Evolutionary conservation across 768 basidiomycete genomes (phyloP), one percentile per base, ranked within the genome.

Genomic region (Psilocybe cyanescens): DNA sequence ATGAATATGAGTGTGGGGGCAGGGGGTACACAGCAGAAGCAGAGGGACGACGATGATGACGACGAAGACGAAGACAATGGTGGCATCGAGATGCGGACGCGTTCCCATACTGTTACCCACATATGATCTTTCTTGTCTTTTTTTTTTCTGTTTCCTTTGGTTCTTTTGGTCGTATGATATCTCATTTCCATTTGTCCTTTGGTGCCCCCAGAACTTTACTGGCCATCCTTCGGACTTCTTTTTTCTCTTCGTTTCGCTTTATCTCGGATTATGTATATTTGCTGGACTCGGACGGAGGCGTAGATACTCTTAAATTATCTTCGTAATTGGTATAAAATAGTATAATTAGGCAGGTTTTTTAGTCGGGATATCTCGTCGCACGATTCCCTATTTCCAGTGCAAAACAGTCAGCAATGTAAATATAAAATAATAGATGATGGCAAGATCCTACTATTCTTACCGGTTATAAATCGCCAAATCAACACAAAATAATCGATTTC

Each of bases 401-500:
- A 4, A 39, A 17, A 3, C 8, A 6, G 54, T 53, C 54, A 44
- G 39, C 16, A 45, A 37, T 4, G 8, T 17, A 44, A 37, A 4
- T 53, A 35, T 14, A n/a, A 37, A 19, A 19, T 19, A 28, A 16
- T 44, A n/a, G n/a, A 24, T n/a, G n/a, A 39, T 24, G 24, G 24
- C 24, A 37, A 4, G 53, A 33, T 29, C 29, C 28, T 44, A 59
- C 54, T 30, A 14, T 33, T 46, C 12, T 29, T 49, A 12, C 49
- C 47, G 4, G 48, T 56, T 3, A 59, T n/a, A 17, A 59, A 35
- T 4, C 39, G n/a, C 66, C 61, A 65, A n/a, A 64, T 17, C 24
- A 53, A 29, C 29, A 56, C 51, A 24, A 70, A 33, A 33, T 59
- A 67, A 56, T 72, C 70, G 17, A 58, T 16, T 39, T 72, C 71